Base-by-base conservation (phyloP, 345 rosid genomes). In the Carallia pectinifolia region DNA sequence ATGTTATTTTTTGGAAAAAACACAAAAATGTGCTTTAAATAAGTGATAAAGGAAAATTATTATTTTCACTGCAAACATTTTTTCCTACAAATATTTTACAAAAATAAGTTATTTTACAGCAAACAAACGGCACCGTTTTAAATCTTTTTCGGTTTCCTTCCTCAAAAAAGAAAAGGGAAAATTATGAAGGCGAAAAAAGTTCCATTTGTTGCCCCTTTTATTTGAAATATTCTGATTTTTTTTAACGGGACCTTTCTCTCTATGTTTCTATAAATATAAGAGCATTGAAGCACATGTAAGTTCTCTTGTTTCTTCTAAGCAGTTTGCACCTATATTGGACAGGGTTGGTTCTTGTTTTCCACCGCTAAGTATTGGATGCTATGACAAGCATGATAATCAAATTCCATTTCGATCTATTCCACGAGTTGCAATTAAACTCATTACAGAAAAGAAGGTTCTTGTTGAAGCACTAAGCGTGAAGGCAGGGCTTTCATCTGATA, bases 301-400 rank as follows among this genome's bases (percentile, higher is more conserved):
- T 33, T 39, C 53, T 15, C 37, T 16, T 62, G 8, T 6, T 27
- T 39, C 37, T 34, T 53, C 31, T 36, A 7, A 65, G 18, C 7
- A 50, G 10, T 19, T 2, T 10, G 16, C 16, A 44, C 50, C 50
- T 6, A 36, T 65, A 9, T 55, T 73, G 39, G 47, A 59, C 84
- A 90, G 97, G 77, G 84, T 85, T 34, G 97, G 97, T 73, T 84
- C 84, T 15, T 67, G 53, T 44, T 79, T 86, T 65, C 82, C 84
- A 36, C 66, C 65, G 8, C 16, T 84, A 48, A 53, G 47, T 53
- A 60, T 90, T 47, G 84, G 78, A 34, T 83, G 94, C 73, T 74
- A 75, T 62, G 97, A 90, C 76, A 66, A 66, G 66, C 82, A 67
- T 62, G 82, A 61, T 64, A 88, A 87, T 70, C 77, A 23, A 64